Evolutionary conservation across 164 flowering plant genomes (phyloP).

Genomic region (Aristolochia californica): DNA sequence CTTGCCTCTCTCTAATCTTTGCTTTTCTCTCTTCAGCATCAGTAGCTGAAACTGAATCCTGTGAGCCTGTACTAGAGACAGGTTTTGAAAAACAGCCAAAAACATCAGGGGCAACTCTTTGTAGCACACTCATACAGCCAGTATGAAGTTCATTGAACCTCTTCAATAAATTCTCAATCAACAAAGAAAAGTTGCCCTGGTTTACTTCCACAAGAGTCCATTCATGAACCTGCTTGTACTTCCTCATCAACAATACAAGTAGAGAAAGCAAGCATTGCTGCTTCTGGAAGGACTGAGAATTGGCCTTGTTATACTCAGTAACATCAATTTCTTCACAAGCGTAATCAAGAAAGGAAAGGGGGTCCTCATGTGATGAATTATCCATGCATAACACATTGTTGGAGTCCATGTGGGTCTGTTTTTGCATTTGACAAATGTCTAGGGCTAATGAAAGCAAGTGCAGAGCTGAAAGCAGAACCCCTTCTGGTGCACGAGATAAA

Average conservation of each 20-base stretch:
- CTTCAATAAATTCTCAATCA: constrained; percentile 51
- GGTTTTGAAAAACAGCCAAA: constrained; percentile 28
- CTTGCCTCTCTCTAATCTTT: constrained; percentile 83
- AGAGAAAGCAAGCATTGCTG: constrained; percentile 66
- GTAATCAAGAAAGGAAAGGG: constrained; percentile 41
- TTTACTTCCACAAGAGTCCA: constrained; percentile 39
- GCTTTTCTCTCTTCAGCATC: constrained; percentile 61
- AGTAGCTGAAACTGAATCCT: constrained; percentile 23
- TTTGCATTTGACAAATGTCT: constrained; percentile 51
- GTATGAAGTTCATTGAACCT: constrained; percentile 61
- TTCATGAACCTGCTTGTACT: constrained; percentile 35
- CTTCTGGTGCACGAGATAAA: constrained; percentile 84
- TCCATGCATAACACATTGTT: constrained; percentile 8
- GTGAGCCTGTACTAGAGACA: constrained; percentile 12
- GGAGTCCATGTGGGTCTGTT: constrained; percentile 10
- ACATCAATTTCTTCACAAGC: constrained; percentile 48
- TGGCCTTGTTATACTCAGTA: constrained; percentile 18
- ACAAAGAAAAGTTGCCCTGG: constrained; percentile 39
- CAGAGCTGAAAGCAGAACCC: constrained; percentile 63
- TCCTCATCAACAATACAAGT: constrained; percentile 63
- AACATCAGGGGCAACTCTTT: constrained; percentile 64
- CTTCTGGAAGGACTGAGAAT: constrained; percentile 9
- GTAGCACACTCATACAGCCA: constrained; percentile 44
- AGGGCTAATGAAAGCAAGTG: constrained; percentile 78
- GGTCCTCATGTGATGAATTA: constrained; percentile 18